Evolutionary conservation across 1,284 basidiomycete genomes (phyloP).

Genomic region (Coniferiporia weirii): DNA sequence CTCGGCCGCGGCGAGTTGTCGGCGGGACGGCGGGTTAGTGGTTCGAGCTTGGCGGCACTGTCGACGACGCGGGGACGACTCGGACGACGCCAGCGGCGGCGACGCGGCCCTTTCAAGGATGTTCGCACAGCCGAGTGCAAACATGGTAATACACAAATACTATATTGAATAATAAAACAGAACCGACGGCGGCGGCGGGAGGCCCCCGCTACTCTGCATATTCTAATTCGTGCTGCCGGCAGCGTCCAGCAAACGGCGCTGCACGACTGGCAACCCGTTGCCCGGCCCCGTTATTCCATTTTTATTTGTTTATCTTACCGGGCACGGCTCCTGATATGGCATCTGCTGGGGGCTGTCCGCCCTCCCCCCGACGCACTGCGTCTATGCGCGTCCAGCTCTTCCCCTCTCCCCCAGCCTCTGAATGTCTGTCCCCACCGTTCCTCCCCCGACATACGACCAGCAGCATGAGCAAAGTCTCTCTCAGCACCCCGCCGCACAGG

Average conservation of each 20-base stretch:
- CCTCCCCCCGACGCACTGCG: neutral
- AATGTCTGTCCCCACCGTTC: conserved; percentile 14
- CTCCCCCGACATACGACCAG: conserved; percentile 18
- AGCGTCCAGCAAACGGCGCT: no score
- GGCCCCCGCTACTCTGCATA: no score
- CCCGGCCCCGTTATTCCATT: no score
- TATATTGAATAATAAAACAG: no score
- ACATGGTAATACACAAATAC: neutral
- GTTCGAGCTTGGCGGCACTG: neutral
- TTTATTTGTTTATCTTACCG: no score
- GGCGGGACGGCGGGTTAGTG: neutral
- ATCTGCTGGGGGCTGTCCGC: neutral
- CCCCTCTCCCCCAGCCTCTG: neutral
- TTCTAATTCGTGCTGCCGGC: no score
- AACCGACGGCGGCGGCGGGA: no score
- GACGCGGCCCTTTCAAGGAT: neutral
- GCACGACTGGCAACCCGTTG: no score
- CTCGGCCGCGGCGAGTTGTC: neutral
- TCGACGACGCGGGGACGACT: neutral
- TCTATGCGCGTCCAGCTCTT: neutral
- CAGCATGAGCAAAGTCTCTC: neutral
- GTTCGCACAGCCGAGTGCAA: conserved; percentile 3
- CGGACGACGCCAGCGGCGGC: neutral
- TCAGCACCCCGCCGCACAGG: neutral
- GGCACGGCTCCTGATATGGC: neutral